Percentiles rank a stretch among this genome's conserved stretches.
Conservation (phyloP, 169 alveolate genomes). For the Plasmodium vivax region DNA sequence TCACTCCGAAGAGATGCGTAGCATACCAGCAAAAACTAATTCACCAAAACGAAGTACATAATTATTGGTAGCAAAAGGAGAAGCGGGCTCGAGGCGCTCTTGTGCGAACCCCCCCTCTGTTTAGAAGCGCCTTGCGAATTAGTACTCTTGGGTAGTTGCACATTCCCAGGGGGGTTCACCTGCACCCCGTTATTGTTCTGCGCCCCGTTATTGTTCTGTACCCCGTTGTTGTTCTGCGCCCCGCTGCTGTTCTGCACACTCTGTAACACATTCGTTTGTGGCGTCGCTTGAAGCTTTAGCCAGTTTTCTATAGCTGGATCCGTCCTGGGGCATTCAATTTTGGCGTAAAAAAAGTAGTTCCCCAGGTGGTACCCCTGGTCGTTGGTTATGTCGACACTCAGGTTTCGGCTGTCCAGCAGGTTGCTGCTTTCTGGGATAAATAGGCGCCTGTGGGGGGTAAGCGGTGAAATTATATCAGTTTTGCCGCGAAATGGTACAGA, state of each 20-base stretch:
- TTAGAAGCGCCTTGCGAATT: not conserved
- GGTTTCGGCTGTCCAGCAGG: slow-evolving; percentile 6
- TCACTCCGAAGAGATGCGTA: not conserved
- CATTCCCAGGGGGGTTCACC: not conserved
- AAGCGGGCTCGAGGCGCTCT: not conserved
- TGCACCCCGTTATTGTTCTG: not conserved
- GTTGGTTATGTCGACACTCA: slow-evolving; percentile 28
- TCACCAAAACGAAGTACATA: not conserved
- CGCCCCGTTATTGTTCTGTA: not conserved
- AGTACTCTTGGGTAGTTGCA: not conserved
- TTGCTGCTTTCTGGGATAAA: slow-evolving; percentile 36
- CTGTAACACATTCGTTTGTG: slow-evolving; percentile 11
- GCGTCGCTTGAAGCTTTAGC: not conserved
- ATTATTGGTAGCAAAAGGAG: not conserved
- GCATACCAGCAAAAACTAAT: not conserved
- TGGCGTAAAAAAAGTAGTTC: slow-evolving; percentile 60
- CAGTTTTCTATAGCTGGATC: slow-evolving; percentile 32
- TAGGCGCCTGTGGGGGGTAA: slow-evolving; percentile 33
- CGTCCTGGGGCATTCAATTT: slow-evolving; percentile 54
- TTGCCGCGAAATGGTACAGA: not conserved
- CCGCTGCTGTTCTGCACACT: not conserved
- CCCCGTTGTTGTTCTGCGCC: not conserved
- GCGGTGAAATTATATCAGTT: not conserved
- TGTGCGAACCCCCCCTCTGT: not conserved
- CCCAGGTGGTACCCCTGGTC: slow-evolving; percentile 28